Base-by-base conservation (phyloP, 768 basidiomycete genomes). In the Lanmaoa pseudosensibilis region DNA sequence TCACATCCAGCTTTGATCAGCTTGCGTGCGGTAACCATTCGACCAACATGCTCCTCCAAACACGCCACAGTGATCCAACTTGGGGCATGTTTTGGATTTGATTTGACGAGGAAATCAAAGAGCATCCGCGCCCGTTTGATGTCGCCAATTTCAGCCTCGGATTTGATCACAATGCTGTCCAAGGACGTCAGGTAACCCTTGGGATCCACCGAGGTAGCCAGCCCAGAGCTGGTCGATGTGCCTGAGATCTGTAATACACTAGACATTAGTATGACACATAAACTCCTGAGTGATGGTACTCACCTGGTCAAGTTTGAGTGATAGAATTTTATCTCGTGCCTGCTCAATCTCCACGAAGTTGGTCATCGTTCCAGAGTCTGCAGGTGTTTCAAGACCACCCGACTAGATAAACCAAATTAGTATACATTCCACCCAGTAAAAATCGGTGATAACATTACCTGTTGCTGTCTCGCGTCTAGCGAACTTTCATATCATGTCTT, bases 21-120 rank as follows among this genome's bases (percentile, higher is more conserved):
- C 70, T 96, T 97, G 47, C 96, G 78, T 4, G 96, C 95, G 9
- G 89, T 85, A 1, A 98, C 96, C 92, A 97, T 95, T 57, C 94
- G 81, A 12, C 96, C 95, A 0, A 96, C 96, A 62, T 98, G 94
- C 61, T 97, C 94, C 72, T 99, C 97, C 50, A 99, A 71, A 63
- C 93, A 86, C 0, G 97, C 97, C 0, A 95, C 97, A 0, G 97
- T 97, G 56, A 99, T 98, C 97, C 97, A 99, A 4, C 97, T 97
- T 5, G 97, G 97, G 0, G 94, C 83, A 62, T 98, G 97, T 68
- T 98, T 98, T 1, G 95, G 94, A 73, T 99, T 99, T 18, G 92
- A 94, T 68, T 97, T 95, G 64, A 96, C 94, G 9, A 99, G 83
- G 0, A 94, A 96, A 64, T 98, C 94, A 57, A 99, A 93, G 9